Evolutionary conservation across 208 protist genomes (phyloP).

Genomic region (Trichomonas gallinae): DNA sequence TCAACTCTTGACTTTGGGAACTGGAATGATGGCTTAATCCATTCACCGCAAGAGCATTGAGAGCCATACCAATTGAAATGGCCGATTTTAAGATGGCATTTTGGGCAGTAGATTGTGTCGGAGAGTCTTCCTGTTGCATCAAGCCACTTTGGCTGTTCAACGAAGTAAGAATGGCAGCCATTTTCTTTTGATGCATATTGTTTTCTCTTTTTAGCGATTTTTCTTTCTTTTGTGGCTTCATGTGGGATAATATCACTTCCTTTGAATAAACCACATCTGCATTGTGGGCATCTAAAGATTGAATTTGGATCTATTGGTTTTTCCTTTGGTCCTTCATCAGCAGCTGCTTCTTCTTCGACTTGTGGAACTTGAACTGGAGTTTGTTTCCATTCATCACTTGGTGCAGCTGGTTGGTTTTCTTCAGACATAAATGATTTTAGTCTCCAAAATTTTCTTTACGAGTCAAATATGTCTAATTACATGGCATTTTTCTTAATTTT

Average conservation of each 20-base stretch:
- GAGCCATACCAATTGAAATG: not conserved
- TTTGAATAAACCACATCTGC: not conserved
- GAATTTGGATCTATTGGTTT: not conserved
- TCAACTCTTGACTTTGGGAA: not conserved
- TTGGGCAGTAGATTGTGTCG: not conserved
- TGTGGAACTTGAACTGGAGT: not conserved
- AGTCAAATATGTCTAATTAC: too few species aligned
- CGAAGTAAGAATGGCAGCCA: not conserved
- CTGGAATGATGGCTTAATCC: slow-evolving; percentile 1
- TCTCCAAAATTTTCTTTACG: too few species aligned
- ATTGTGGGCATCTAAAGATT: not conserved
- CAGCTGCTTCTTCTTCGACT: not conserved
- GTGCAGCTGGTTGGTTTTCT: not conserved
- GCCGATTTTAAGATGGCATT: not conserved
- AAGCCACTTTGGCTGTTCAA: not conserved
- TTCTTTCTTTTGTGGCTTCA: not conserved
- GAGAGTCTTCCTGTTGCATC: not conserved
- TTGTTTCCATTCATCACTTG: not conserved
- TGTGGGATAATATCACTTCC: not conserved
- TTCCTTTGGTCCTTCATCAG: not conserved
- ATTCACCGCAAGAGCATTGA: not conserved
- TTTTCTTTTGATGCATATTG: not conserved
- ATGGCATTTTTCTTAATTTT: too few species aligned
- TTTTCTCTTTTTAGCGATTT: not conserved
- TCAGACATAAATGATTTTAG: not conserved